Evolutionary conservation across 75 land plant genomes (phyloP), one percentile per base, ranked within the genome.

Genomic region (Pinus albicaulis): DNA sequence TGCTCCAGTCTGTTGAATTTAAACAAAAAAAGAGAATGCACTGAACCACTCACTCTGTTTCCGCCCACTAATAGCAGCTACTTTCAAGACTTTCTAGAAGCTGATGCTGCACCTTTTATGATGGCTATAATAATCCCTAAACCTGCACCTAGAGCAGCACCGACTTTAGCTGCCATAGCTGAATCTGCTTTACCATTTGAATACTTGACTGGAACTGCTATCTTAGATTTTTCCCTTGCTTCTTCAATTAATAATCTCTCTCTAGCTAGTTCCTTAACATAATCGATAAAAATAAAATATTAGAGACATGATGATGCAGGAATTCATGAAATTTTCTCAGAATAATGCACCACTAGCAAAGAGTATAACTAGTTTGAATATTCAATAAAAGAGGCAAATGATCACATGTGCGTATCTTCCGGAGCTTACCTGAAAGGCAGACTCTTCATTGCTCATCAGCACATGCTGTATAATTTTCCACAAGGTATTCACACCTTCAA

Each of bases 101-200:
- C 91, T 38, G 93, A 90, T 38, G 90, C 90, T 59, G 94, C 98
- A 38, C 96, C 96, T 90, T 91, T 77, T 20, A 93, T 82, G 41
- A 95, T 80, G 48, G 98, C 93, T 71, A 95, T 74, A 24, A 91
- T 80, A 61, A 93, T 57, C 31, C 98, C 98, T 69, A 95, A 73
- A 55, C 98, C 93, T 57, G 95, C 98, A 28, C 95, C 98, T 56
- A 94, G 71, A n/a, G 95, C 87, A 15, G 93, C 98, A 63, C 97
- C 98, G 2, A 94, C 80, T 11, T 93, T 83, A 10, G 94, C 98
- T 13, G 92, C 89, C 44, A 90, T 72, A 7, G 77, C 58, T 36
- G 89, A 77, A 52, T 76, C 83, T 25, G 68, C 85, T 72, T 87
- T 89, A 52, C 72, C 84, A 52, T 72, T 71, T 28, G 86, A 69